Percentiles rank a stretch among this genome's conserved stretches.
These are phyloP conservation scores for Calonectria pteridis DNA, from an alignment of 2,329 filamentous ascomycete genomes.

Conservation along the genomic window DNA sequence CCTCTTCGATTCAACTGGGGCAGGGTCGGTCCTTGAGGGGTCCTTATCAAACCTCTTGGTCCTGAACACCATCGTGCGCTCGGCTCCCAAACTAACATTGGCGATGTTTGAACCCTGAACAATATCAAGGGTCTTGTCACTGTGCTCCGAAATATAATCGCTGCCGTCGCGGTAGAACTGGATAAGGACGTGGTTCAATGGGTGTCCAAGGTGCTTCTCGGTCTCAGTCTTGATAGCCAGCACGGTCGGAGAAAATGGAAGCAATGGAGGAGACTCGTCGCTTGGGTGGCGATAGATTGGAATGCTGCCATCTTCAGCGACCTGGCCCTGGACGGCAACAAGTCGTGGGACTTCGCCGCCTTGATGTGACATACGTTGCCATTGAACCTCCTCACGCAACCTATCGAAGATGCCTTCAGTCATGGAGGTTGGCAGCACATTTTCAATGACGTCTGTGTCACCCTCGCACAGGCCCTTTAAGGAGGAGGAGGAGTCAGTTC, in stretches of 20 bases:
- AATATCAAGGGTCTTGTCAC: slow-evolving; percentile 96
- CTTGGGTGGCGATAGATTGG: slow-evolving; percentile 96
- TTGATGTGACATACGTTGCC: slow-evolving; percentile 94
- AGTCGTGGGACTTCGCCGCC: slow-evolving; percentile 92
- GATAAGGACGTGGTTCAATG: slow-evolving; percentile 91
- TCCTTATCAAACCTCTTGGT: slow-evolving; percentile 75
- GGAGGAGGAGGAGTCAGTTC: slow-evolving; percentile 27
- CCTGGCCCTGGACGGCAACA: slow-evolving; percentile 86
- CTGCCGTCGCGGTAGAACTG: slow-evolving; percentile 91
- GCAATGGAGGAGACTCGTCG: slow-evolving; percentile 84
- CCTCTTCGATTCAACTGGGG: slow-evolving; percentile 50
- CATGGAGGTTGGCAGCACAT: slow-evolving; percentile 73
- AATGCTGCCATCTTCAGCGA: slow-evolving; percentile 76
- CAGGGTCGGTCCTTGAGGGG: slow-evolving; percentile 40
- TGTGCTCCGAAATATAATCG: slow-evolving; percentile 96
- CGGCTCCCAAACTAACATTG: slow-evolving; percentile 93
- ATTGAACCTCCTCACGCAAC: slow-evolving; percentile 81
- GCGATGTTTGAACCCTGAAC: slow-evolving; percentile 84
- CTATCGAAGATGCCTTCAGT: slow-evolving; percentile 74
- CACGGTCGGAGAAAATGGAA: slow-evolving; percentile 81
- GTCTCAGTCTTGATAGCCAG: slow-evolving; percentile 75
- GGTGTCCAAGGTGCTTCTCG: slow-evolving; percentile 80
- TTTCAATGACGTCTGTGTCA: slow-evolving; percentile 80
- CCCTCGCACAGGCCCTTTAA: slow-evolving; percentile 78
- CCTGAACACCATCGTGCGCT: slow-evolving; percentile 89